Evolutionary conservation across 371 early-diverging fungal species (phyloP).

Genomic region (Rhizopus arrhizus): DNA sequence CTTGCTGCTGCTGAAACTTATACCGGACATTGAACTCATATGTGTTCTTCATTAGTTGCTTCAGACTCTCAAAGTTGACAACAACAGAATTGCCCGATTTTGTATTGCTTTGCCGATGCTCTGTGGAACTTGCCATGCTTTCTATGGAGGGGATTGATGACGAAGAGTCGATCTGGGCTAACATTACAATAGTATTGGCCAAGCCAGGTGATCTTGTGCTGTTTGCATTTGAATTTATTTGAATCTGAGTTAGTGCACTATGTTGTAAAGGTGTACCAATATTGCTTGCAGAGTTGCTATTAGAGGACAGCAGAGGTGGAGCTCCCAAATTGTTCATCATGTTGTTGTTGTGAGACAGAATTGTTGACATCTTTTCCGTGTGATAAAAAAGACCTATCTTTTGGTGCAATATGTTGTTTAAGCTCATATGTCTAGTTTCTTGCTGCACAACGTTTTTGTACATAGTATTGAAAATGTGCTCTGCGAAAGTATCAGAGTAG

Average conservation of each 20-base stretch:
- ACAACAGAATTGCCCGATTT: background rate
- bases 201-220: slow-evolving; percentile 24
- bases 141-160: slow-evolving; percentile 20
- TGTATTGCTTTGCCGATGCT: slow-evolving; percentile 5
- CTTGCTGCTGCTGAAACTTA: background rate
- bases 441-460: slow-evolving; percentile 30
- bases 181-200: slow-evolving; percentile 23
- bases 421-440: slow-evolving; percentile 50
- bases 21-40: slow-evolving; percentile 19
- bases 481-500: slow-evolving; percentile 57
- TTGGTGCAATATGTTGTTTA: slow-evolving; percentile 66
- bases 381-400: slow-evolving; percentile 75
- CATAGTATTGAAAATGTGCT: slow-evolving; percentile 55
- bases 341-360: slow-evolving; percentile 14
- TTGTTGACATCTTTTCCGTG: slow-evolving; percentile 34
- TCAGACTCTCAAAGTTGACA: slow-evolving; percentile 27
- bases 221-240: slow-evolving; percentile 9
- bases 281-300: background rate
- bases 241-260: slow-evolving; percentile 9
- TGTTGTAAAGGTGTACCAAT: slow-evolving; percentile 16
- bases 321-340: background rate
- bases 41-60: slow-evolving; percentile 24
- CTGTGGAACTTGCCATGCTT: background rate
- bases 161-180: slow-evolving; percentile 31
- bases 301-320: background rate